Percentiles rank a stretch among this genome's conserved stretches.
Evolutionary conservation across 2,329 filamentous ascomycete genomes (phyloP).

Genomic region (Pseudohalonectria lignicola): DNA sequence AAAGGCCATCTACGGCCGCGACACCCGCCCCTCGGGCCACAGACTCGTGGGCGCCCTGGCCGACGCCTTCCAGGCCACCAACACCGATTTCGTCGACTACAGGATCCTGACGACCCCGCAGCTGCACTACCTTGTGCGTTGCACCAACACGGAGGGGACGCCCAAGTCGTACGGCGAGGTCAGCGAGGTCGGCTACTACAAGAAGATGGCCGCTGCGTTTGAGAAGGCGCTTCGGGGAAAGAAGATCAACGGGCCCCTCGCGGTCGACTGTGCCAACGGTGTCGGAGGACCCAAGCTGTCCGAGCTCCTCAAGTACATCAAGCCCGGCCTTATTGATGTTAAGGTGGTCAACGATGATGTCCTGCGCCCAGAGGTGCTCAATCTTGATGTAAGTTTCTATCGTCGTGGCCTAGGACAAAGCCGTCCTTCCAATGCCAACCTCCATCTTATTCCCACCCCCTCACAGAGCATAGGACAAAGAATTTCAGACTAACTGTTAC

Average conservation of each 20-base stretch:
- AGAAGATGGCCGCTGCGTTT: slow-evolving; percentile 81
- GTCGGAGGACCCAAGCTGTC: slow-evolving; percentile 86
- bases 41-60: slow-evolving; percentile 69
- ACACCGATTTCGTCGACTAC: slow-evolving; percentile 68
- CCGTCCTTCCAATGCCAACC: too few relatives aligned
- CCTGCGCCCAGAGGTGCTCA: slow-evolving; percentile 77
- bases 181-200: slow-evolving; percentile 87
- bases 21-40: slow-evolving; percentile 87
- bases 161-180: slow-evolving; percentile 79
- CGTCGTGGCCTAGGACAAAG: too few relatives aligned
- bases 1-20: slow-evolving; percentile 79
- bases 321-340: slow-evolving; percentile 58
- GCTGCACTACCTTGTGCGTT: slow-evolving; percentile 90
- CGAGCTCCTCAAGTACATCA: slow-evolving; percentile 76
- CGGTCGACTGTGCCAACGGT: slow-evolving; percentile 92
- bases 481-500: background rate
- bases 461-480: background rate
- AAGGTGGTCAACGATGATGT: slow-evolving; percentile 90
- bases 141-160: slow-evolving; percentile 84
- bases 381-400: slow-evolving; percentile 62
- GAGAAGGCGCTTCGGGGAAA: slow-evolving; percentile 69
- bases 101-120: slow-evolving; percentile 95
- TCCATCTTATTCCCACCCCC: too few relatives aligned
- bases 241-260: slow-evolving; percentile 63
- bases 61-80: slow-evolving; percentile 67